phyloP scores from a whole-genome alignment of 2,329 filamentous ascomycete species.

The Pestalotiopsis sp. region DNA sequence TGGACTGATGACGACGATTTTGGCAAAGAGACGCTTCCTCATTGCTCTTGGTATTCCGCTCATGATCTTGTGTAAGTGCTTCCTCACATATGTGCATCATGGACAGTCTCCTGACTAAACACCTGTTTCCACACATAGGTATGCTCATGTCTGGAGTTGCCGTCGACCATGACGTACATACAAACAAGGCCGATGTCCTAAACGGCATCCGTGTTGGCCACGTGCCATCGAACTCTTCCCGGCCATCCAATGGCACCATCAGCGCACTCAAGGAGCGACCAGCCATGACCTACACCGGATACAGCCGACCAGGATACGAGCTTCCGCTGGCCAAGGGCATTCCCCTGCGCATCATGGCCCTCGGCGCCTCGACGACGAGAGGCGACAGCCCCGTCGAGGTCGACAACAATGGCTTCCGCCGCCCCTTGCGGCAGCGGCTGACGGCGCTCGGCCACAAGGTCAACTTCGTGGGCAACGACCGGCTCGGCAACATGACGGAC shows the following conservation, averaged over 20 bases:
- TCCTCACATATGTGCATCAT: not conserved
- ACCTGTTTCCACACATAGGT: not conserved
- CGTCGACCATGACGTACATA: slow-evolving; percentile 6
- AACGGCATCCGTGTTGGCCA: slow-evolving; percentile 10
- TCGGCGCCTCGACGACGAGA: slow-evolving; percentile 34
- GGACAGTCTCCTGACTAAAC: not conserved
- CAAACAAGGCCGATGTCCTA: not conserved
- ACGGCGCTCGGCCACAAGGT: slow-evolving; percentile 32
- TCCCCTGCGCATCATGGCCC: slow-evolving; percentile 34
- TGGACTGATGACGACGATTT: not conserved
- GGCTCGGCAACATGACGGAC: slow-evolving; percentile 36
- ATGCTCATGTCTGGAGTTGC: slow-evolving; percentile 12
- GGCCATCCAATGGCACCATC: not conserved
- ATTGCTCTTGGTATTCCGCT: slow-evolving; percentile 9
- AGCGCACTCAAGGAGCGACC: not conserved
- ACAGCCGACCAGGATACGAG: slow-evolving; percentile 31
- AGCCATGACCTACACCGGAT: slow-evolving; percentile 12
- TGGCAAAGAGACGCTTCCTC: slow-evolving; percentile 10
- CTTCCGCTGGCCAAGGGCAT: slow-evolving; percentile 32
- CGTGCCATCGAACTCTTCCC: slow-evolving; percentile 5
- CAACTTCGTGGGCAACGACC: slow-evolving; percentile 36
- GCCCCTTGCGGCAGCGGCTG: slow-evolving; percentile 37
- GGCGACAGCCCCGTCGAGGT: slow-evolving; percentile 33
- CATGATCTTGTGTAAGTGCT: slow-evolving; percentile 7
- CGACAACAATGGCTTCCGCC: slow-evolving; percentile 35